Conservation (phyloP, 148 eudicot genomes). For the Limonium bicolor region DNA sequence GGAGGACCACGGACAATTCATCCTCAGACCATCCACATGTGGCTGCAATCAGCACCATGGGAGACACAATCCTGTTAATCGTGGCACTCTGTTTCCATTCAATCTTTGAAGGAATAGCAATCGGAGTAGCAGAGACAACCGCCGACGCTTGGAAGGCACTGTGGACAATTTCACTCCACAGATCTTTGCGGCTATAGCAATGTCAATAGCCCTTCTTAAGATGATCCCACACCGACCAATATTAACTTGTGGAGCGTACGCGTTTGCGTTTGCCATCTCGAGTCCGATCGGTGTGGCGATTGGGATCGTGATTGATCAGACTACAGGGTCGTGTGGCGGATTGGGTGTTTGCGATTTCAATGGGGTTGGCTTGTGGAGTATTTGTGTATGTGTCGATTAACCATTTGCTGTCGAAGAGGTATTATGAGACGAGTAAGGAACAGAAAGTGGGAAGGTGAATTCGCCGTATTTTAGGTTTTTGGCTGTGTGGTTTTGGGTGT, state of each 20-base stretch:
- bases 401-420: conserved; percentile 44
- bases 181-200: conserved; percentile 52
- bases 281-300: conserved; percentile 53
- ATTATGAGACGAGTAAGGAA: too few relatives aligned
- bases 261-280: conserved; percentile 55
- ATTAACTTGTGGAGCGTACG: conserved; percentile 32
- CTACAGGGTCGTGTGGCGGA: conserved; percentile 40
- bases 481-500: conserved; percentile 38
- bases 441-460: conserved; percentile 13
- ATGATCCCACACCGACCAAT: conserved; percentile 48
- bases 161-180: conserved; percentile 56
- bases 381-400: conserved; percentile 50
- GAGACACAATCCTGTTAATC: conserved; percentile 46
- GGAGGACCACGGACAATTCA: too few relatives aligned
- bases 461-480: conserved; percentile 25
- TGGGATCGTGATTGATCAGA: conserved; percentile 42
- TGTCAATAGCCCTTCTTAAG: conserved; percentile 54
- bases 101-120: conserved; percentile 55
- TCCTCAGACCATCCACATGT: background rate
- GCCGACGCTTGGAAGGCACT: conserved; percentile 54
- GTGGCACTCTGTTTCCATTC: conserved; percentile 59
- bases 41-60: conserved; percentile 27
- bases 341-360: conserved; percentile 53
- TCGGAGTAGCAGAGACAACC: conserved; percentile 41
- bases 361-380: conserved; percentile 57